Base-by-base conservation (phyloP, 345 rosid genomes). In the Salix caprea region DNA sequence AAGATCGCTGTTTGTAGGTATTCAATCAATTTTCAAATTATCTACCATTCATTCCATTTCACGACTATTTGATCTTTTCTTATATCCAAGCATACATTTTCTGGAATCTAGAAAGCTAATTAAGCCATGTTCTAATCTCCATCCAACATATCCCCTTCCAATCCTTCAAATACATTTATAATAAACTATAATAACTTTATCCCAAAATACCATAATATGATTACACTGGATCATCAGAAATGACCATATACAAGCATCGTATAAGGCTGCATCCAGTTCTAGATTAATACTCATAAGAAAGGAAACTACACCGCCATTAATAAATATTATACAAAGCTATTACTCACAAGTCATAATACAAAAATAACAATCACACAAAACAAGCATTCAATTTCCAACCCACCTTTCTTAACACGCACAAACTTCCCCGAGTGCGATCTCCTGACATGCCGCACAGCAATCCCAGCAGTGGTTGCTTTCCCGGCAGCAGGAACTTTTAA, bases 351-450 rank as follows among this genome's bases (percentile, higher is more conserved):
- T 65, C n/a, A 32, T 10, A 58, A 58, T 18, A 58, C n/a, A 19
- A 58, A 10, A 58, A 23, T 10, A 58, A 28, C 42, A 65, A 65
- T 69, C 71, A 69, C 15, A 39, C 23, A 40, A 19, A 39, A 18
- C 26, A 10, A 69, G 26, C 14, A 40, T 11, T 58, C 28, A 26
- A 58, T 58, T 58, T 58, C 14, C 28, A 69, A 65, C 85, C 60
- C 81, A 94, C 99, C 98, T 74, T 96, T 96, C 90, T 96, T 94
- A 6, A 86, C 98, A 36, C 93, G 92, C 28, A 82, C 82, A 28
- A 76, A 80, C 87, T 92, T 94, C 73, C 97, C 99, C 0, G 99
- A 96, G 84, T 96, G 97, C 2, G 98, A 86, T 71, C 97, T 74
- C 6, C 94, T 88, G 34, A 94, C 94, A 74, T 91, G 98, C 85